phyloP scores from a whole-genome alignment of 2,329 filamentous ascomycete species.

The Fusarium floridanum region DNA sequence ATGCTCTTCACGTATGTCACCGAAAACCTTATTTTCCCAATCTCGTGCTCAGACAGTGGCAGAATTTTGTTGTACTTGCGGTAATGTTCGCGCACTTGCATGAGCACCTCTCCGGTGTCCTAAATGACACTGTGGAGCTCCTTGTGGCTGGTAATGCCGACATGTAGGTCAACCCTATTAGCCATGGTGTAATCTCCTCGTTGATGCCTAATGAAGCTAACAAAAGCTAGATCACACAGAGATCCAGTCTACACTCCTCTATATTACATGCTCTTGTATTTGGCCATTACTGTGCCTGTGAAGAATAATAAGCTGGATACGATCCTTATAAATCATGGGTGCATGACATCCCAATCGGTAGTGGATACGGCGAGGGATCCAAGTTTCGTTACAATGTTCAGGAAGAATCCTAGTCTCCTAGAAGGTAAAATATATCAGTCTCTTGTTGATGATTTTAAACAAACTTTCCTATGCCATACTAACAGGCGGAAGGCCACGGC shows the following conservation, averaged over 20 bases:
- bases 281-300: no score
- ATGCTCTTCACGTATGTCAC: neutral
- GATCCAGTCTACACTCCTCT: no score
- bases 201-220: no score
- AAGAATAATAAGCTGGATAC: no score
- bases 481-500: neutral
- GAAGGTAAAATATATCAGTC: neutral
- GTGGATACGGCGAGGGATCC: accelerated
- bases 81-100: neutral
- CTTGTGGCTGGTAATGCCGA: neutral
- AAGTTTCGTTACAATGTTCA: neutral
- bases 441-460: no score
- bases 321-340: no score
- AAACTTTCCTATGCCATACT: neutral
- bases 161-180: neutral
- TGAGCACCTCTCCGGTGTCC: neutral
- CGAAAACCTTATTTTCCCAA: neutral
- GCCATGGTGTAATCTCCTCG: no score
- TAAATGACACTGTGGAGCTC: neutral
- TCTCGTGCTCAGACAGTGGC: neutral
- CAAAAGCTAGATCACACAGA: accelerated
- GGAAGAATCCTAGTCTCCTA: neutral
- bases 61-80: neutral
- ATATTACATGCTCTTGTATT: no score
- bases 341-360: no score